Evolutionary conservation across 2,329 filamentous ascomycete genomes (phyloP).

Genomic region (Botrytis fabae): DNA sequence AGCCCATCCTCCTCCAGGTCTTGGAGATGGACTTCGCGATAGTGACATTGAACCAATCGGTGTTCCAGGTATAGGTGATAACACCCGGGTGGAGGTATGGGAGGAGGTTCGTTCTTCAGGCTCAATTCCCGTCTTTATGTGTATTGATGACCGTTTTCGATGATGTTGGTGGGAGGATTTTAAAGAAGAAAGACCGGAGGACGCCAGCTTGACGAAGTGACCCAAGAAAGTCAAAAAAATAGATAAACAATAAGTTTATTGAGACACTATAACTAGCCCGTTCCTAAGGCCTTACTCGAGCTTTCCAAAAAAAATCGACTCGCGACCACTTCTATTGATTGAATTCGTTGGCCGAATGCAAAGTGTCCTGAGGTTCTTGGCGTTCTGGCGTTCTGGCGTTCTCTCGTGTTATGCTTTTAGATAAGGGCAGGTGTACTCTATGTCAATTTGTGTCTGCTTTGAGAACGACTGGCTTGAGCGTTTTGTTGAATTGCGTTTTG

Average conservation of each 20-base stretch:
- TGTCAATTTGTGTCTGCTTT: background rate
- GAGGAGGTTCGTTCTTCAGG: conserved; percentile 23
- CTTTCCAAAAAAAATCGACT: background rate
- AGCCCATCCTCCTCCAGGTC: conserved; percentile 82
- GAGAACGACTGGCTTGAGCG: background rate
- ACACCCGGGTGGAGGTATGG: conserved; percentile 25
- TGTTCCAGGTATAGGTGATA: conserved; percentile 47
- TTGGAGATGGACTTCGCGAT: conserved; percentile 84
- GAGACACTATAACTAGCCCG: conserved; percentile 1
- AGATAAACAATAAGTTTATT: background rate
- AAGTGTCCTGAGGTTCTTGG: conserved; percentile 23
- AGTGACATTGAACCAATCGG: conserved; percentile 70
- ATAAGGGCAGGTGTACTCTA: conserved; percentile 10
- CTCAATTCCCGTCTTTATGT: conserved; percentile 24
- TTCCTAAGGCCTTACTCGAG: background rate
- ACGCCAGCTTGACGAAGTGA: conserved; percentile 22
- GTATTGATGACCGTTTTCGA: conserved; percentile 24
- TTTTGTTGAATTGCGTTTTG: conserved; percentile 1
- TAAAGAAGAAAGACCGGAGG: conserved; percentile 21
- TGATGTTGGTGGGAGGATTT: conserved; percentile 21
- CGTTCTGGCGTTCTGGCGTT: conserved; percentile 22
- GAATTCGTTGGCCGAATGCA: conserved; percentile 12
- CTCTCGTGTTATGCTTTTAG: conserved; percentile 4
- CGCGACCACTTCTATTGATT: background rate
- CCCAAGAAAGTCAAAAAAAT: background rate